These are phyloP conservation scores for Yueomyces sinensis DNA, from an alignment of 805 yeast species.

Conservation along the genomic window DNA sequence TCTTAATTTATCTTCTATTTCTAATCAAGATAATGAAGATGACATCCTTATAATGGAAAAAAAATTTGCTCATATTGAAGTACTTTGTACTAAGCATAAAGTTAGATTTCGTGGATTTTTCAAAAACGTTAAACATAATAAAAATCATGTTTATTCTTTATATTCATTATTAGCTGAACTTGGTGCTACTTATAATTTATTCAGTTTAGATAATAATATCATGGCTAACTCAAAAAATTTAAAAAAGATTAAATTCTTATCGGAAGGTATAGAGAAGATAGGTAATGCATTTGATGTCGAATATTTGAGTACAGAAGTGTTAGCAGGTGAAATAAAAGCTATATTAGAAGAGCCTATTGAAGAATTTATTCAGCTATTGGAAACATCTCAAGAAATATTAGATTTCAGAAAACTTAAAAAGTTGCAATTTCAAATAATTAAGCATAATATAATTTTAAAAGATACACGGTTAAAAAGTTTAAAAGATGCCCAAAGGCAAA, in stretches of 20 bases:
- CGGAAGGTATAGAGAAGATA: slow-evolving; percentile 54
- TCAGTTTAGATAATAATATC: slow-evolving; percentile 40
- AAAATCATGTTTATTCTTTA: slow-evolving; percentile 34
- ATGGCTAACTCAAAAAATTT: slow-evolving; percentile 36
- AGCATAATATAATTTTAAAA: slow-evolving; percentile 27
- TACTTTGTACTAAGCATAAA: slow-evolving; percentile 15
- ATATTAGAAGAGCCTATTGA: slow-evolving; percentile 27
- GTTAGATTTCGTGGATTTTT: slow-evolving; percentile 15
- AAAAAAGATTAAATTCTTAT: slow-evolving; percentile 25
- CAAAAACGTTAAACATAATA: slow-evolving; percentile 17
- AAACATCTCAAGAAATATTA: slow-evolving; percentile 30
- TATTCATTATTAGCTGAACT: slow-evolving; percentile 58
- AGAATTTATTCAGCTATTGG: slow-evolving; percentile 24
- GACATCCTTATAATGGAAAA: slow-evolving; percentile 24
- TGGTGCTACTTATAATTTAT: slow-evolving; percentile 58
- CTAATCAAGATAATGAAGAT: not conserved
- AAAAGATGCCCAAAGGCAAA: slow-evolving; percentile 23
- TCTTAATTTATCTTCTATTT: not conserved
- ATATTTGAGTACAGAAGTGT: slow-evolving; percentile 36
- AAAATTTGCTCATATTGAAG: slow-evolving; percentile 30
- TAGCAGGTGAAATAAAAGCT: slow-evolving; percentile 28
- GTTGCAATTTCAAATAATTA: slow-evolving; percentile 33
- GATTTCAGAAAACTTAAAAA: slow-evolving; percentile 48
- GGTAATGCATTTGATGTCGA: slow-evolving; percentile 79
- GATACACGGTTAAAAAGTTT: slow-evolving; percentile 20